A percentile compares a stretch with the other conserved stretches of the same genome.
Conservation (phyloP, 78 protist genomes). For the Tieghemostelium lacteum region DNA sequence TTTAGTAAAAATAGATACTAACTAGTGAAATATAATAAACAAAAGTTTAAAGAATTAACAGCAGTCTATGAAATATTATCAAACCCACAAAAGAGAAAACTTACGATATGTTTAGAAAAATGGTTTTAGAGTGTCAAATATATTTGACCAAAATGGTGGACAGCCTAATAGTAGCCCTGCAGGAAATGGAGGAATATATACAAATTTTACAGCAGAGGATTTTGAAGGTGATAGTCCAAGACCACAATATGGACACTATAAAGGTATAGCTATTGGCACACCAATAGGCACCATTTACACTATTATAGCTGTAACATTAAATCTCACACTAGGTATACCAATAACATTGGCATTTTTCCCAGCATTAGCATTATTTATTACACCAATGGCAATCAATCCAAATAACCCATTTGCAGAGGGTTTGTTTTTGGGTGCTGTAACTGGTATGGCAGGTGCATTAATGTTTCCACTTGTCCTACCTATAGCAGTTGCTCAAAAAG, state of each 20-base stretch:
- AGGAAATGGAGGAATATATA: too few species aligned
- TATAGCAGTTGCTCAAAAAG: not conserved
- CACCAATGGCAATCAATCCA: constrained; percentile 5
- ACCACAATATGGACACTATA: not conserved
- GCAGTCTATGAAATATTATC: constrained; percentile 72
- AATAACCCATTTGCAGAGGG: not conserved
- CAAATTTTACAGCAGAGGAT: too few species aligned
- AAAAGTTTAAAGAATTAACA: constrained; percentile 64
- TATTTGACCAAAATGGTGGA: too few species aligned
- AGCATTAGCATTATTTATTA: constrained; percentile 25
- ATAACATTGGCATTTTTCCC: constrained; percentile 54
- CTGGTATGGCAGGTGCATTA: not conserved
- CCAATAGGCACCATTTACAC: constrained; percentile 26
- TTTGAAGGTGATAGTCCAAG: not conserved
- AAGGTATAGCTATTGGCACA: constrained; percentile 31
- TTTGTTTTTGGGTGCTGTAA: not conserved
- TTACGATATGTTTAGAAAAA: constrained; percentile 47
- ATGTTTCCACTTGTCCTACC: not conserved
- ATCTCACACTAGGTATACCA: constrained; percentile 25
- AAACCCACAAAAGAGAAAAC: constrained; percentile 67
- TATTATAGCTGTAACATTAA: constrained; percentile 44
- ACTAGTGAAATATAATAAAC: not conserved
- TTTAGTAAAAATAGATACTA: not conserved
- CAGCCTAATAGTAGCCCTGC: too few species aligned
- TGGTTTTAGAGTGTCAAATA: too few species aligned